Percentiles rank a stretch among this genome's conserved stretches.
Conservation (phyloP, 768 basidiomycete genomes). For the Boletus insuetus region DNA sequence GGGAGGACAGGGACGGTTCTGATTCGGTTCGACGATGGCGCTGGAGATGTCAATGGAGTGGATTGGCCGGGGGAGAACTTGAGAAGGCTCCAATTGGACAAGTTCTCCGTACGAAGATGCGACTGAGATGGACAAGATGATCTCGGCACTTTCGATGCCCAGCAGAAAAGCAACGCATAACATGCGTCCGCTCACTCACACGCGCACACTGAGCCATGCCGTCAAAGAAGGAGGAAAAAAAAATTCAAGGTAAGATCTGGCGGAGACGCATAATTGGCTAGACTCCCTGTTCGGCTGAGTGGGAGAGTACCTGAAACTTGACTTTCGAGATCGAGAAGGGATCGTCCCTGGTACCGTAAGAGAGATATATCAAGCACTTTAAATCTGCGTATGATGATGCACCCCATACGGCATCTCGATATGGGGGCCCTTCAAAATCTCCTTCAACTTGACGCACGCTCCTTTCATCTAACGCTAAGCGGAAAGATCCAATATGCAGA, state of each 20-base stretch:
- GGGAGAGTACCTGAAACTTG: slow-evolving; percentile 36
- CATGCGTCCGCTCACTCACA: slow-evolving; percentile 14
- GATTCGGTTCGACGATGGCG: slow-evolving; percentile 33
- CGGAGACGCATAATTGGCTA: slow-evolving; percentile 23
- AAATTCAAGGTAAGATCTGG: slow-evolving; percentile 23
- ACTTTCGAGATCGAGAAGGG: slow-evolving; percentile 36
- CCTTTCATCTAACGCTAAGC: slow-evolving; percentile 36
- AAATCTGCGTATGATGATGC: slow-evolving; percentile 36
- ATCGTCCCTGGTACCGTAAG: slow-evolving; percentile 38
- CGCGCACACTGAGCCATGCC: slow-evolving; percentile 21
- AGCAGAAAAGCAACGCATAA: slow-evolving; percentile 13
- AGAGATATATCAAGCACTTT: slow-evolving; percentile 32
- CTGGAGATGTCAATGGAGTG: slow-evolving; percentile 30
- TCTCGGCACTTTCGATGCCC: slow-evolving; percentile 19
- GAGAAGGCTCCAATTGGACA: slow-evolving; percentile 21
- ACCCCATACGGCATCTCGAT: slow-evolving; percentile 34
- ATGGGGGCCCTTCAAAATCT: slow-evolving; percentile 24
- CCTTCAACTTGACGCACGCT: slow-evolving; percentile 28
- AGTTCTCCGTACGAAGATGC: slow-evolving; percentile 28
- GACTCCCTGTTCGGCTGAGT: slow-evolving; percentile 24
- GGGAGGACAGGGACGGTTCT: slow-evolving; percentile 18
- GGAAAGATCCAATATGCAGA: slow-evolving; percentile 35
- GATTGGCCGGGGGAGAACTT: slow-evolving; percentile 28
- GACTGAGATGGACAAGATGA: slow-evolving; percentile 21
- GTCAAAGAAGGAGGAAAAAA: slow-evolving; percentile 17